Evolutionary conservation across 768 basidiomycete genomes (phyloP), one percentile per base, ranked within the genome.

Genomic region (Gloeophyllum trabeum): DNA sequence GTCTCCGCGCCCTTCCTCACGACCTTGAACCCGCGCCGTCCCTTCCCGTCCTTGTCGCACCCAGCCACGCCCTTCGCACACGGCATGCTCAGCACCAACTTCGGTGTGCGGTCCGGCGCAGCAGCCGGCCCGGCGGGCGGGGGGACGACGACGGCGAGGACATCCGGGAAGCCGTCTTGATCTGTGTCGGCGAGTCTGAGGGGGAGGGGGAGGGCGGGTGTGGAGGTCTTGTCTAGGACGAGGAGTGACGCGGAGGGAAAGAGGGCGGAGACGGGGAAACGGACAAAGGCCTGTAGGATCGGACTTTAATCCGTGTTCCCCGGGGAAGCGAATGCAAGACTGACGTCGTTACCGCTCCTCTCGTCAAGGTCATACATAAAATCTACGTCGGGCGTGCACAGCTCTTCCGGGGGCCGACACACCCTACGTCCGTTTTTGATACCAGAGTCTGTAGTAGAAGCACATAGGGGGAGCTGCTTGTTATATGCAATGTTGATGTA

Each of bases 401-500:
- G 72, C n/a, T 79, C 67, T 14, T 82, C 75, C 5, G 85, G 89
- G 3, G 72, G 70, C 42, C 93, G 69, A 53, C 93, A 97, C 14
- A 70, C 61, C 40, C 65, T 66, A 10, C 66, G 61, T 14, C 71
- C 74, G 49, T 75, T 67, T 50, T 66, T 70, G 3, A 66, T 45
- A 5, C 66, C 67, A 7, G 67, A 64, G 12, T 73, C 65, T 0
- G 75, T 70, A 1, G 76, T 57, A 0, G 71, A 70, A 1, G 74
- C 56, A 57, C 96, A 99, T 0, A 94, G 70, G 0, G 80, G 77
- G 21, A 91, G 74, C 57, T 99, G 96, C 48, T 81, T 70, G 59
- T 98, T 99, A 63, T 89, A 97, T 3, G 81, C 93, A 43, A 98
- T 83, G 54, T 93, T 94, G 59, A 99, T 74, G 39, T 65, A 66